These are phyloP conservation scores for Mortierella sp. DNA, from an alignment of 371 early-diverging fungal genomes.

Conservation along the genomic window DNA sequence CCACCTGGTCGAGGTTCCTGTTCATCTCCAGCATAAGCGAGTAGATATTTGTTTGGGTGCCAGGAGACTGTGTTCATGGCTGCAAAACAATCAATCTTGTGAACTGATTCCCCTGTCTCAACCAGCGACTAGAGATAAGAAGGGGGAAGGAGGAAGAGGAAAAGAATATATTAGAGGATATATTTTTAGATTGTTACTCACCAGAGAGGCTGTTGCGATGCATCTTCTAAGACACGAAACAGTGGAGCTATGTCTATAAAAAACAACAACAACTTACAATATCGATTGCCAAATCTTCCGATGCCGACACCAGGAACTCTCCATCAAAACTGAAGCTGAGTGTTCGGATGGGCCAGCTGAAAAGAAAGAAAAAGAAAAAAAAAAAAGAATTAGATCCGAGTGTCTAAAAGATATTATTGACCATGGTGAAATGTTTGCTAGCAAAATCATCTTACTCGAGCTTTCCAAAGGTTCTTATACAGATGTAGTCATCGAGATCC, in stretches of 20 bases:
- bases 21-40: conserved; percentile 89
- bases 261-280: conserved; percentile 66
- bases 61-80: conserved; percentile 86
- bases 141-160: no score
- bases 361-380: conserved; percentile 7
- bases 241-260: background rate
- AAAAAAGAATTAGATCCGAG: background rate
- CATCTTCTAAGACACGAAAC: background rate
- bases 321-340: conserved; percentile 89
- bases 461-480: conserved; percentile 73
- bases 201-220: no score
- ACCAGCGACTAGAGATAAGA: conserved; percentile 69
- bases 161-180: no score
- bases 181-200: no score
- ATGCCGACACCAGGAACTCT: conserved; percentile 83
- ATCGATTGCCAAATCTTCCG: conserved; percentile 82
- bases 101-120: conserved; percentile 78
- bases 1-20: conserved; percentile 33
- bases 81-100: conserved; percentile 73
- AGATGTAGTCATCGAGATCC: conserved; percentile 75
- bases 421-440: conserved; percentile 76
- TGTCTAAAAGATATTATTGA: conserved; percentile 46
- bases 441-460: conserved; percentile 68
- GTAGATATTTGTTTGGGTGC: conserved; percentile 82
- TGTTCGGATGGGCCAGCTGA: conserved; percentile 85